Evolutionary conservation across 2,329 filamentous ascomycete genomes (phyloP), one percentile per base, ranked within the genome.

Genomic region (Moelleriella libera): DNA sequence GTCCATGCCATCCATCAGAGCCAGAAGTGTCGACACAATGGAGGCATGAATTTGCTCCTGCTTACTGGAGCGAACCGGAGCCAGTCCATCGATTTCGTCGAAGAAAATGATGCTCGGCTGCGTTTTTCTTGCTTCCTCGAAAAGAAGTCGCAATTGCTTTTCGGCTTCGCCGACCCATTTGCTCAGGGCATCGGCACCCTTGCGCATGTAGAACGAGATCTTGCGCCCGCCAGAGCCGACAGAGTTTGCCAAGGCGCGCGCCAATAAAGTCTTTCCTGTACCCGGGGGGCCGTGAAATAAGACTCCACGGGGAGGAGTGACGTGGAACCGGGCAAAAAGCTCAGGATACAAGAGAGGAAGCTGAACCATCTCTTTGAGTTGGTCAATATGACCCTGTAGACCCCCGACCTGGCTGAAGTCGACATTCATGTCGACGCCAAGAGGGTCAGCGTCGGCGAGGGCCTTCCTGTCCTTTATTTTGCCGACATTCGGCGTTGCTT

Each of bases 101-200:
- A 98, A 97, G 70, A 98, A 98, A 63, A 98, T 98, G 65, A 98
- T 98, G 63, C 90, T 97, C 0, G 92, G 92, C 59, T 98, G 92
- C 1, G 85, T 97, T 63, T 88, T 92, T 51, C 90, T 78, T 12
- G 92, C 92, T 65, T 98, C 92, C 57, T 97, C 92, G 54, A 98
- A 98, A 5, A 98, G 74, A 49, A 97, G 69, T 43, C 92, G 82
- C 47, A 98, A 77, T 62, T 98, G 92, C 65, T 90, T 84, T 67
- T 98, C 92, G 8, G 94, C 92, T 66, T 98, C 92, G 60, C 92
- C 92, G 46, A 98, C 92, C 92, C 92, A 98, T 67, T 98, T 98
- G 65, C 89, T 96, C 52, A 98, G 71, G 12, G 89, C 89, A 74
- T 98, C 92, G 29, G 92, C 94, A 61, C 92, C 94, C 66, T 98